A percentile compares a stretch with the other conserved stretches of the same genome.
Conservation (phyloP, 148 eudicot species). For the Pouteria glomerata region DNA sequence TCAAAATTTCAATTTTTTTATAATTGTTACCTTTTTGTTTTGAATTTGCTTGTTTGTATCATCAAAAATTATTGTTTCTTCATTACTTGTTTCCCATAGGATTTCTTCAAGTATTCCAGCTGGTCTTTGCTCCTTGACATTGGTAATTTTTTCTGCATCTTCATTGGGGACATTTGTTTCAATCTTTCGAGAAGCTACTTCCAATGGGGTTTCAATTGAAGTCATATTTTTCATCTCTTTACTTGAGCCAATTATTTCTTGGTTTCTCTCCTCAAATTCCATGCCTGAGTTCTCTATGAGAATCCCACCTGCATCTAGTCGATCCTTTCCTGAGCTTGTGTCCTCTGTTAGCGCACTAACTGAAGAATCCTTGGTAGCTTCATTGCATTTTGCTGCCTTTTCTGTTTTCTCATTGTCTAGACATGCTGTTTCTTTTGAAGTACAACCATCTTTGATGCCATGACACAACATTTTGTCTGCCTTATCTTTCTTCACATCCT, state of each 20-base stretch:
- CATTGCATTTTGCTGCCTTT: background rate
- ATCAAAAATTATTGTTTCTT: background rate
- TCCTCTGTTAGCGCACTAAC: background rate
- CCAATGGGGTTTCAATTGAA: slow-evolving; percentile 1
- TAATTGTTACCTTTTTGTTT: slow-evolving; percentile 15
- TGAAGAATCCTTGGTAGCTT: background rate
- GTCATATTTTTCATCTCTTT: slow-evolving; percentile 4
- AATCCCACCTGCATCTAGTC: background rate
- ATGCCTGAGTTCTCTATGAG: slow-evolving; percentile 4
- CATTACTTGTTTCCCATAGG: background rate
- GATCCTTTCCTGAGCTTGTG: slow-evolving; percentile 6
- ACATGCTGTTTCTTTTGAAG: background rate
- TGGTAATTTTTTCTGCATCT: slow-evolving; percentile 4
- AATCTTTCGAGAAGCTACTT: slow-evolving; percentile 3
- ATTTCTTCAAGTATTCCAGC: slow-evolving; percentile 1
- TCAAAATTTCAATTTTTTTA: background rate
- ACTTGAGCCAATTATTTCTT: slow-evolving; percentile 5
- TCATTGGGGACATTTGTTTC: background rate
- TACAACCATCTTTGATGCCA: background rate
- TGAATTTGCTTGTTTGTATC: slow-evolving; percentile 10
- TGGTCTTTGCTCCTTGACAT: slow-evolving; percentile 10
- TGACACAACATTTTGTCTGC: background rate
- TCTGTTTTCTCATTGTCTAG: slow-evolving; percentile 1
- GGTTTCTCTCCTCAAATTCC: slow-evolving; percentile 1
- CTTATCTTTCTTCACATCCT: slow-evolving; percentile 4